Percentiles rank a stretch among this genome's conserved stretches.
phyloP scores from a whole-genome alignment of 768 basidiomycete species.

The Pluteus cervinus region DNA sequence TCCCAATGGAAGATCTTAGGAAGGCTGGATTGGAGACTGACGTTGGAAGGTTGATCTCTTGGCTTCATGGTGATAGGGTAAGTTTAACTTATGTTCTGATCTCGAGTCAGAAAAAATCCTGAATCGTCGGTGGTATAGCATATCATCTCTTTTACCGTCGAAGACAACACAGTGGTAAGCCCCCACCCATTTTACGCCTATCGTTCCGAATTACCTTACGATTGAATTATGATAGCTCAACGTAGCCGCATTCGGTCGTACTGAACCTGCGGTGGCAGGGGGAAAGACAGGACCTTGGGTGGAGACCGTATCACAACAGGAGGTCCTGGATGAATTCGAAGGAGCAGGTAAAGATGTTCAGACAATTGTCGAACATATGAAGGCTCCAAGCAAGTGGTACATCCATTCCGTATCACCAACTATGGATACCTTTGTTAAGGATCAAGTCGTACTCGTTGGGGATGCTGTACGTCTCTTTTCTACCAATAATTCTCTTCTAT shows the following conservation, averaged over 20 bases:
- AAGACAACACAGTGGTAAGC: constrained; percentile 33
- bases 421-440: constrained; percentile 35
- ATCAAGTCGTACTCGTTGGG: constrained; percentile 44
- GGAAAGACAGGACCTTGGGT: constrained; percentile 36
- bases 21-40: constrained; percentile 36
- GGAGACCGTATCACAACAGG: constrained; percentile 28
- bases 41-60: constrained; percentile 31
- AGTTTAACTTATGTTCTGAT: constrained; percentile 4
- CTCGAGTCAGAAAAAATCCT: neutral
- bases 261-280: constrained; percentile 18
- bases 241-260: constrained; percentile 27
- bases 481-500: neutral
- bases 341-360: constrained; percentile 43
- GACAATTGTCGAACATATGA: constrained; percentile 34
- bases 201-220: constrained; percentile 9
- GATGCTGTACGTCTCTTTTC: constrained; percentile 36
- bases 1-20: constrained; percentile 32
- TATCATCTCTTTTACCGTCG: constrained; percentile 46
- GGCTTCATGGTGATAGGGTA: constrained; percentile 42
- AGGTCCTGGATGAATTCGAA: constrained; percentile 34
- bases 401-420: constrained; percentile 44
- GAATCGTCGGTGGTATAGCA: constrained; percentile 28
- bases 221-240: constrained; percentile 40
- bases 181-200: neutral
- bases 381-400: constrained; percentile 43